phyloP scores from a whole-genome alignment of 2,329 filamentous ascomycete species.

The Malbranchea zuffiana region DNA sequence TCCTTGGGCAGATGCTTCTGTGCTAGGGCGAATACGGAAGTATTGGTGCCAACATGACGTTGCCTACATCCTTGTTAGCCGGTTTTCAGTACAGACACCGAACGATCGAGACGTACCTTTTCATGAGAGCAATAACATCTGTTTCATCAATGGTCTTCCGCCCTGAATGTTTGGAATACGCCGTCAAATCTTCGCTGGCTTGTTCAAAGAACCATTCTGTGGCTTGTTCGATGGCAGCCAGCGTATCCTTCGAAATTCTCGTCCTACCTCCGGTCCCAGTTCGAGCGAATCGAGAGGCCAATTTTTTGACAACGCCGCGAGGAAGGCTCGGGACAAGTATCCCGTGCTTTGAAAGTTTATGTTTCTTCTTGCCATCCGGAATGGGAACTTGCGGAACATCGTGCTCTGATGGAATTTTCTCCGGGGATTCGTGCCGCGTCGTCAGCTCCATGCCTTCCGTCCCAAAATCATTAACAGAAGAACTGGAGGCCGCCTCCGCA shows the following conservation, averaged over 20 bases:
- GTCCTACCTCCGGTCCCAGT: constrained; percentile 54
- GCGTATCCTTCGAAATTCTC: constrained; percentile 61
- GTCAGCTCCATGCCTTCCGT: constrained; percentile 26
- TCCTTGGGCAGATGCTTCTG: constrained; percentile 73
- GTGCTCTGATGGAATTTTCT: neutral
- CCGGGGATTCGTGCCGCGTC: constrained; percentile 15
- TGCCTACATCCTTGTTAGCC: constrained; percentile 45
- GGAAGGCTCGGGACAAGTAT: constrained; percentile 68
- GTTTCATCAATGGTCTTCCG: constrained; percentile 77
- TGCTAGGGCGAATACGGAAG: constrained; percentile 76
- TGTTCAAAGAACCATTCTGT: constrained; percentile 92
- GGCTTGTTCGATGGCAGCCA: constrained; percentile 65
- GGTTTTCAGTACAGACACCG: constrained; percentile 21
- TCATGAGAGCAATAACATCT: constrained; percentile 73
- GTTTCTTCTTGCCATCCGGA: constrained; percentile 22
- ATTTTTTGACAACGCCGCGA: constrained; percentile 56
- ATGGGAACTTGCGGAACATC: constrained; percentile 6
- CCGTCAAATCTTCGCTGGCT: constrained; percentile 63
- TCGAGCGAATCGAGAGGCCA: constrained; percentile 55
- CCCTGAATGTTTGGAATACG: constrained; percentile 70
- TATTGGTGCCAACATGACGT: constrained; percentile 58
- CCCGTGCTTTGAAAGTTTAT: constrained; percentile 57
- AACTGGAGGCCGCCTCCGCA: constrained; percentile 18
- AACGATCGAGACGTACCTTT: constrained; percentile 50
- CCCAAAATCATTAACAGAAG: constrained; percentile 21